These are phyloP conservation scores for Kwoniella sp. DNA, from an alignment of 768 basidiomycete genomes.

Conservation along the genomic window DNA sequence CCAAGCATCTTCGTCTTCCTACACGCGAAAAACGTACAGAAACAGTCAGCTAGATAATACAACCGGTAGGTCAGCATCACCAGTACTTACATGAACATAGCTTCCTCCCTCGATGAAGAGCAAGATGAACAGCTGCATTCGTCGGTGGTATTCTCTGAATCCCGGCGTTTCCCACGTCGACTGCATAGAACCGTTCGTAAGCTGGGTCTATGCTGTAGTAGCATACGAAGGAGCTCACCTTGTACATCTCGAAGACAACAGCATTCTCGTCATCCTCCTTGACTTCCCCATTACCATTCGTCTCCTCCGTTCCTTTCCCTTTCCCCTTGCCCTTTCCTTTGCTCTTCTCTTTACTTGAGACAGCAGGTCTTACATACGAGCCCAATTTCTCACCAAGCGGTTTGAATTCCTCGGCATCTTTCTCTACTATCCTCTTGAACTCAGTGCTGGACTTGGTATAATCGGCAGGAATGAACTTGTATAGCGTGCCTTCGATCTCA, in stretches of 20 bases:
- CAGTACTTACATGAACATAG: slow-evolving; percentile 66
- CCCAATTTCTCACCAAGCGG: slow-evolving; percentile 76
- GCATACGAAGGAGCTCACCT: slow-evolving; percentile 62
- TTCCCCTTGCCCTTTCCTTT: slow-evolving; percentile 64
- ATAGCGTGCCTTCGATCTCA: slow-evolving; percentile 77
- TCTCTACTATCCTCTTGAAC: slow-evolving; percentile 72
- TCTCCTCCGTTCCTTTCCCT: neutral
- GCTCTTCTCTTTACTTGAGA: slow-evolving; percentile 53
- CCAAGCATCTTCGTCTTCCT: slow-evolving; percentile 89
- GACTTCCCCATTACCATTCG: slow-evolving; percentile 33
- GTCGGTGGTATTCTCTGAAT: slow-evolving; percentile 84
- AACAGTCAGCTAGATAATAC: neutral
- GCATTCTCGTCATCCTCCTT: slow-evolving; percentile 64
- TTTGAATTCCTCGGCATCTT: slow-evolving; percentile 74
- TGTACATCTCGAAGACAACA: slow-evolving; percentile 85
- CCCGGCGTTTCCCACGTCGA: slow-evolving; percentile 80
- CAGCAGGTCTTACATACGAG: slow-evolving; percentile 66
- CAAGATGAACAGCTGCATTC: slow-evolving; percentile 91
- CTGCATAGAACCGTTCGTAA: slow-evolving; percentile 57
- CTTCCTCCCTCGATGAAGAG: slow-evolving; percentile 95
- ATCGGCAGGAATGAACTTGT: slow-evolving; percentile 74
- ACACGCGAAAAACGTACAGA: neutral
- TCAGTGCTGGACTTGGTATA: slow-evolving; percentile 69
- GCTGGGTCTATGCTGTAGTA: too few relatives aligned
- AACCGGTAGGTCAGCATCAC: too few relatives aligned